phyloP scores from a whole-genome alignment of 2,329 filamentous ascomycete genomes.

The Botrytis fragariae region DNA sequence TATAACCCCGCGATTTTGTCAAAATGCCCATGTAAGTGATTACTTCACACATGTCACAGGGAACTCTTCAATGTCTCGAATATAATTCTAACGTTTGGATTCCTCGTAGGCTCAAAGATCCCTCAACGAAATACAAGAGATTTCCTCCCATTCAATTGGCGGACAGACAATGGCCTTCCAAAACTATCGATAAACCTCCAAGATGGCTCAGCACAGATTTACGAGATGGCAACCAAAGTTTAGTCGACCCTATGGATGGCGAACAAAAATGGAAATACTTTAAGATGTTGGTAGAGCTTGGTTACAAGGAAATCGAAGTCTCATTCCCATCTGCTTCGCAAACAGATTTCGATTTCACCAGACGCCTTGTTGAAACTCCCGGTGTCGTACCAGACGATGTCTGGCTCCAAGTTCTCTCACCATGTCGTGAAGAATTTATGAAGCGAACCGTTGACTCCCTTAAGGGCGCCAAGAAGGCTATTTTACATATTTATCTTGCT shows the following conservation, averaged over 20 bases:
- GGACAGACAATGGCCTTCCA: constrained; percentile 46
- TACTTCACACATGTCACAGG: not conserved
- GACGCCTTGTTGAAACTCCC: constrained; percentile 79
- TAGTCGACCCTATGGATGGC: constrained; percentile 92
- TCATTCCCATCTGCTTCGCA: constrained; percentile 93
- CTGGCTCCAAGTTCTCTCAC: constrained; percentile 86
- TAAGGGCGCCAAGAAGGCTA: constrained; percentile 85
- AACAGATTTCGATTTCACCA: constrained; percentile 94
- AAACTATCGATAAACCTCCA: constrained; percentile 72
- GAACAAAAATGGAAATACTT: constrained; percentile 96
- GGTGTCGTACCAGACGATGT: constrained; percentile 85
- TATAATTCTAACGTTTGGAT: not conserved
- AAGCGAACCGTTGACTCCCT: constrained; percentile 84
- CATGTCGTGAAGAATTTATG: constrained; percentile 90
- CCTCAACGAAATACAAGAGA: constrained; percentile 71
- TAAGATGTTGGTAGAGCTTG: constrained; percentile 85
- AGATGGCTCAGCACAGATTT: constrained; percentile 88
- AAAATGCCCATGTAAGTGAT: constrained; percentile 30
- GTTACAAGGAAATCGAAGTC: constrained; percentile 97
- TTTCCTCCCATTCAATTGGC: constrained; percentile 60
- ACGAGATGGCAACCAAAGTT: constrained; percentile 90
- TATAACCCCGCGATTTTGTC: constrained; percentile 10
- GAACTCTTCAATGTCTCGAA: not conserved
- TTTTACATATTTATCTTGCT: constrained; percentile 93
- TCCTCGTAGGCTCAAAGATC: constrained; percentile 64